A percentile compares a stretch with the other conserved stretches of the same genome.
These are phyloP conservation scores for Rhamnella rubrinervis DNA, from an alignment of 331 rosid genomes.

Conservation along the genomic window DNA sequence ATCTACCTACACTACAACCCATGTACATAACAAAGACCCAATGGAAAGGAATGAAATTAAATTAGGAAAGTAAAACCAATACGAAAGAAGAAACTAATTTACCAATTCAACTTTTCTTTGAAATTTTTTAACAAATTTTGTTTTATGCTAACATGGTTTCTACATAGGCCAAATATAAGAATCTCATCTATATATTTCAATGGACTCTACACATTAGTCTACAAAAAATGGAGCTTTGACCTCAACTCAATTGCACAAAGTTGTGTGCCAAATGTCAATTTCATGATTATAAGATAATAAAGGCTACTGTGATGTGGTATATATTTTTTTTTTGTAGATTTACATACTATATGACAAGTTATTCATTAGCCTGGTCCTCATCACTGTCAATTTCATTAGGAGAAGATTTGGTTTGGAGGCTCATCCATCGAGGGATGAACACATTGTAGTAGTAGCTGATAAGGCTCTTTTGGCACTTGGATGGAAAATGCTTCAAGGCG, in stretches of 20 bases:
- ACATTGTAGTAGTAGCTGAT: conserved; percentile 42
- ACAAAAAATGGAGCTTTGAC: not conserved
- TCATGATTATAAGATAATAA: no score
- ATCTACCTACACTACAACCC: no score
- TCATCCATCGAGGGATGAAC: conserved; percentile 29
- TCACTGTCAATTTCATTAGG: conserved; percentile 21
- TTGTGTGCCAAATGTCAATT: no score
- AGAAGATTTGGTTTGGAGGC: conserved; percentile 27
- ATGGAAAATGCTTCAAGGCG: conserved; percentile 31
- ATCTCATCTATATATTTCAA: not conserved
- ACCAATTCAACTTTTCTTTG: no score
- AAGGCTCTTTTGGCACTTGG: conserved; percentile 28
- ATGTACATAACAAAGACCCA: no score
- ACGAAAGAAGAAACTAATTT: no score
- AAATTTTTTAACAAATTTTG: no score
- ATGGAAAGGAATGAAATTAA: no score
- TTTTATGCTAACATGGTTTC: no score
- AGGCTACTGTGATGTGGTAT: no score
- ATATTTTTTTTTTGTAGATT: not conserved
- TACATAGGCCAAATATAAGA: no score
- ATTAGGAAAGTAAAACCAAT: no score
- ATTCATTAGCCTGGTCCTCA: conserved; percentile 10
- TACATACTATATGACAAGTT: not conserved
- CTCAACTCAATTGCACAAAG: not conserved
- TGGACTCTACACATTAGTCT: not conserved